Conservation (phyloP, 768 basidiomycete genomes). For the Russula dissimulans region DNA sequence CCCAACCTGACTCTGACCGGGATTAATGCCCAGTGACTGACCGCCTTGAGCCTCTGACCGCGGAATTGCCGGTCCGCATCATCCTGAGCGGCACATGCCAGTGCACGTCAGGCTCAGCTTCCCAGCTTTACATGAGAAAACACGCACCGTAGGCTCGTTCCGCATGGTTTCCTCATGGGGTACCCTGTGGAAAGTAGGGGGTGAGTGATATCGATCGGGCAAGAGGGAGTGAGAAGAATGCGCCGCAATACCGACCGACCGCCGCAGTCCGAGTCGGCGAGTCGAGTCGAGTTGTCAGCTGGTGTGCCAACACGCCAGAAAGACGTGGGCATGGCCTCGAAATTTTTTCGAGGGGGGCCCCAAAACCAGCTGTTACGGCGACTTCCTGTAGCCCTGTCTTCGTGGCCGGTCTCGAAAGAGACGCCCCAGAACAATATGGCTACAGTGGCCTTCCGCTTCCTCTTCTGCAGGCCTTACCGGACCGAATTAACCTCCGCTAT, state of each 20-base stretch:
- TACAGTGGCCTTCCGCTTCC: too few relatives aligned
- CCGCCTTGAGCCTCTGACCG: background rate
- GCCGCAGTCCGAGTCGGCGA: background rate
- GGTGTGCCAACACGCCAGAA: background rate
- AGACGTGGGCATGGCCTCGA: background rate
- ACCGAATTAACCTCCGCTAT: background rate
- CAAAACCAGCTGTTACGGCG: background rate
- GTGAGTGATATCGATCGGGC: background rate
- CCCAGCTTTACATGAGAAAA: background rate
- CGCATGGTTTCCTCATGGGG: background rate
- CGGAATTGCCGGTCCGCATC: constrained; percentile 1
- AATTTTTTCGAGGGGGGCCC: background rate
- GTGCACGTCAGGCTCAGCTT: background rate
- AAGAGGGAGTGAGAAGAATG: background rate
- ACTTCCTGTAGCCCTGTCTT: background rate
- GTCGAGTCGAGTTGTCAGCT: too few relatives aligned
- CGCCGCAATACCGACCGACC: background rate
- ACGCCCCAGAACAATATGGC: too few relatives aligned
- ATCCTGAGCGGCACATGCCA: too few relatives aligned
- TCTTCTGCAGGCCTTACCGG: background rate
- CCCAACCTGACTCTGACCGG: background rate
- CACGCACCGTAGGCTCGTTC: background rate
- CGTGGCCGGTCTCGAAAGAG: too few relatives aligned
- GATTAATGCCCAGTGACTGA: too few relatives aligned
- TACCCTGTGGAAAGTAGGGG: background rate